Evolutionary conservation across 2,329 filamentous ascomycete genomes (phyloP).

Genomic region (Penicillium brasilianum): DNA sequence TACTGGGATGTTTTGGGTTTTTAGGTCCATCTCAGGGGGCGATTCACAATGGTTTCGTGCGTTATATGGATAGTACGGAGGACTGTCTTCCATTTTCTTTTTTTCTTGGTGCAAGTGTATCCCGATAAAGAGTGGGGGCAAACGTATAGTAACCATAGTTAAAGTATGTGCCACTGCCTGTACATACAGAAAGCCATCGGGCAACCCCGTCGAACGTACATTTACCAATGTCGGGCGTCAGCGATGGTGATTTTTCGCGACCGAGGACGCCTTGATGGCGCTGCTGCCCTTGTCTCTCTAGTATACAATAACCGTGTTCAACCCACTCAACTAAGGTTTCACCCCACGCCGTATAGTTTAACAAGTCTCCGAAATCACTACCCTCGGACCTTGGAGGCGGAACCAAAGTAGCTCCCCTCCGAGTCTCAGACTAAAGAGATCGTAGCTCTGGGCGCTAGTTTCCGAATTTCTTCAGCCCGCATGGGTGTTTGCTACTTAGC

Average conservation of each 20-base stretch:
- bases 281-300: too few relatives aligned
- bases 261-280: neutral
- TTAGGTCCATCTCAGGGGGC: constrained; percentile 21
- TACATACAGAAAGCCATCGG: neutral
- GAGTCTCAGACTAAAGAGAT: constrained; percentile 13
- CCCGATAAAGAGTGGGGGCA: constrained; percentile 1
- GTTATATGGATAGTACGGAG: neutral
- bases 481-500: constrained; percentile 1
- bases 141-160: neutral
- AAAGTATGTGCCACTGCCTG: neutral
- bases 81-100: constrained; percentile 8
- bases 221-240: neutral
- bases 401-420: constrained; percentile 18
- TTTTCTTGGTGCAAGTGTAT: constrained; percentile 4
- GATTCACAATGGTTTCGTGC: neutral
- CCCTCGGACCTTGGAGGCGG: constrained; percentile 13
- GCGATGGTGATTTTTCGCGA: neutral
- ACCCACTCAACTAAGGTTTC: neutral
- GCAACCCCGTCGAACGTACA: neutral
- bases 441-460: constrained; percentile 5
- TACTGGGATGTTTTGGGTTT: constrained; percentile 6
- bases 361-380: neutral
- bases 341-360: constrained; percentile 14
- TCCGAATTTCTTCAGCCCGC: constrained; percentile 10
- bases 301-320: neutral